A percentile compares a stretch with the other conserved stretches of the same genome.
phyloP scores from a whole-genome alignment of 164 flowering plant genomes.

The Kingdonia uniflora region DNA sequence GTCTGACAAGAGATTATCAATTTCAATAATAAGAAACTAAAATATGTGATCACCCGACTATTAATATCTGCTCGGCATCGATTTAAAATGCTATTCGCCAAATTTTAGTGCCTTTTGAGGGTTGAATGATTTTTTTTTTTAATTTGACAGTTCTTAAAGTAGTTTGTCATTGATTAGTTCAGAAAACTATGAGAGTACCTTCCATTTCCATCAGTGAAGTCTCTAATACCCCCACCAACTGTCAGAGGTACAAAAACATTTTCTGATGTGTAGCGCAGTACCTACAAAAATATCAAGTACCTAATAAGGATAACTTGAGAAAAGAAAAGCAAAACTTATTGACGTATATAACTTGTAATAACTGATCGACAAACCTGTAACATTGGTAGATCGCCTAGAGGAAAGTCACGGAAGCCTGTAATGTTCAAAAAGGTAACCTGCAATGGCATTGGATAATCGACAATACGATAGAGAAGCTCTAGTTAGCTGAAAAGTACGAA shows the following conservation, averaged over 20 bases:
- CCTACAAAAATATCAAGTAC: conserved; percentile 22
- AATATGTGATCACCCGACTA: too few relatives aligned
- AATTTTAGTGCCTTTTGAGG: too few relatives aligned
- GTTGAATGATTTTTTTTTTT: too few relatives aligned
- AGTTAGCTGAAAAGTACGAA: too few relatives aligned
- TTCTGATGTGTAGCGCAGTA: conserved; percentile 70
- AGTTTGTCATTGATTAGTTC: too few relatives aligned
- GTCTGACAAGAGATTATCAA: conserved; percentile 27
- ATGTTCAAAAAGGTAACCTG: conserved; percentile 93
- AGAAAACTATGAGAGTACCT: conserved; percentile 33
- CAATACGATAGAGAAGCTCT: too few relatives aligned
- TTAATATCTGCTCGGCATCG: too few relatives aligned
- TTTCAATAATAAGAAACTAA: too few relatives aligned
- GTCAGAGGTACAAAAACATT: conserved; percentile 96
- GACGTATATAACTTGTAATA: neutral
- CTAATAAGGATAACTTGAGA: too few relatives aligned
- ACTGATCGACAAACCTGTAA: conserved; percentile 50
- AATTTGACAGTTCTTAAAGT: too few relatives aligned
- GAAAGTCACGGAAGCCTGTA: conserved; percentile 95
- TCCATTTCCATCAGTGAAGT: conserved; percentile 94
- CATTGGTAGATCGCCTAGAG: conserved; percentile 97
- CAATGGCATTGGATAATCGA: conserved; percentile 14
- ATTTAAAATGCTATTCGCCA: too few relatives aligned
- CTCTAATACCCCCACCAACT: conserved; percentile 97
- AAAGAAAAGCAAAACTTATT: too few relatives aligned